Base-by-base conservation (phyloP, 345 rosid species). In the Populus pruinosa region DNA sequence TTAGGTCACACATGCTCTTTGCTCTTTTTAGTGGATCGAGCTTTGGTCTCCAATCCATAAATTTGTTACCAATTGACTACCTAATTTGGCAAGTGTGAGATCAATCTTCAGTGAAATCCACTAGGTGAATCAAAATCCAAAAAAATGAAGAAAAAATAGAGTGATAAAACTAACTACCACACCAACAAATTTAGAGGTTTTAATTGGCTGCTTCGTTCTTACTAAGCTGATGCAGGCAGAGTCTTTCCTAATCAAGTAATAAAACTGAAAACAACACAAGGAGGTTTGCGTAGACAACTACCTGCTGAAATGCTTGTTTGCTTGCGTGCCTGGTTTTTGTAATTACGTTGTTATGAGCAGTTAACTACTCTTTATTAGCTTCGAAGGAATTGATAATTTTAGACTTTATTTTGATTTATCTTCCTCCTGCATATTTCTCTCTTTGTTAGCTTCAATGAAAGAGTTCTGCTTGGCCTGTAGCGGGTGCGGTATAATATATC, bases 1-100 rank as follows among this genome's bases (percentile, higher is more conserved):
- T 31, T 31, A 31, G 18, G n/a, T 18, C n/a, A 18, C n/a, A 18
- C 21, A 18, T 50, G 8, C 9, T 50, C 59, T 50, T 50, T 50
- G 8, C 9, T 50, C 59, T 50, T 50, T 50, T 50, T 20, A 50
- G 59, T 50, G 59, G 59, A 53, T n/a, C 18, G 61, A 85, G 87
- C 76, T 96, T 93, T 50, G 81, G 89, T 76, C 87, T 92, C 27
- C 80, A 81, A 33, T 88, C 97, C 69, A 91, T 96, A 83, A 90
- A 83, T 77, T 78, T 96, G 87, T 94, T 93, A 84, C 92, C 93
- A 17, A 78, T 86, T 53, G 91, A 89, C 81, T 78, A 56, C 87
- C 87, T 4, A 76, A 50, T 66, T 87, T 87, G 76, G 99, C 92
- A 84, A 88, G 97, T 87, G 67, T 33, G 53, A 25, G 33, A 8